These are phyloP conservation scores for Calonectria montana DNA, from an alignment of 2,329 filamentous ascomycete genomes.

Conservation along the genomic window DNA sequence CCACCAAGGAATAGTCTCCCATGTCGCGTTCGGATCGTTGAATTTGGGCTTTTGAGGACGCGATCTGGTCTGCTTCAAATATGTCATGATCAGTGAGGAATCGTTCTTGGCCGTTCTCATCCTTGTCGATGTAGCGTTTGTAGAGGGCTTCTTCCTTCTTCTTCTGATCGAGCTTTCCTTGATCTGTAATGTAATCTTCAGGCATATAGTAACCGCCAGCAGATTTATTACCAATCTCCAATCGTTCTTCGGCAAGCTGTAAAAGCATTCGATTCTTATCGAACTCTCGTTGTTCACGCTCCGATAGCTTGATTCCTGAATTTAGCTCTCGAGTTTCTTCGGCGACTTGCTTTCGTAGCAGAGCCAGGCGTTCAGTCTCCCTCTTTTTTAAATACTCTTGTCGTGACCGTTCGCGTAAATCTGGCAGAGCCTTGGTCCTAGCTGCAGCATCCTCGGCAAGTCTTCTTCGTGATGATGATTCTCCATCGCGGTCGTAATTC, in stretches of 20 bases:
- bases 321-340: conserved; percentile 87
- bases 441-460: conserved; percentile 68
- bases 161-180: conserved; percentile 87
- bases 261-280: conserved; percentile 87
- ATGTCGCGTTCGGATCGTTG: conserved; percentile 78
- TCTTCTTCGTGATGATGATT: conserved; percentile 66
- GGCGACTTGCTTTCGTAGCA: conserved; percentile 89
- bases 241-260: conserved; percentile 83
- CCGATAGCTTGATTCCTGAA: conserved; percentile 79
- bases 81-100: conserved; percentile 95
- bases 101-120: conserved; percentile 88
- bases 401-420: conserved; percentile 84
- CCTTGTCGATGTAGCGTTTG: conserved; percentile 87
- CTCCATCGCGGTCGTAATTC: conserved; percentile 70
- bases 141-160: conserved; percentile 92
- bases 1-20: conserved; percentile 91
- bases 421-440: conserved; percentile 78
- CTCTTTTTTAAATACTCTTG: conserved; percentile 96
- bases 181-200: conserved; percentile 94
- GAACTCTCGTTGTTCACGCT: conserved; percentile 87
- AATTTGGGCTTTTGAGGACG: conserved; percentile 90
- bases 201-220: conserved; percentile 98
- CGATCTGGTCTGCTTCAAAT: conserved; percentile 91
- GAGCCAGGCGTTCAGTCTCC: conserved; percentile 83
- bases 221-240: conserved; percentile 89